These are phyloP conservation scores for Schizosaccharomyces versatilis DNA, from an alignment of 1,139 yeast genomes.

Conservation along the genomic window DNA sequence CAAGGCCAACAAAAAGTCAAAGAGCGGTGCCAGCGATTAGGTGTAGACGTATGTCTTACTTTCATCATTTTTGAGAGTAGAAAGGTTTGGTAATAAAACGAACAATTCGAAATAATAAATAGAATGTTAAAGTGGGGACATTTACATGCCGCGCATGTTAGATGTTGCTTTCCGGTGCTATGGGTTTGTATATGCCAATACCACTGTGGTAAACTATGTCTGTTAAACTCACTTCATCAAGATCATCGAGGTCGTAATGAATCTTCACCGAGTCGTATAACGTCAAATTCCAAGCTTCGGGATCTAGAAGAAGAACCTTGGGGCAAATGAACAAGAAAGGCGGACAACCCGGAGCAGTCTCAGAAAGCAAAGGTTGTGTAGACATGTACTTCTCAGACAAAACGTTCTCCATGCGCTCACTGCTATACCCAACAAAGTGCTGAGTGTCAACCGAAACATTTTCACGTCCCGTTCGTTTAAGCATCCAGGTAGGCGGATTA, in stretches of 20 bases:
- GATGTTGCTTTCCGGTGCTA: no score
- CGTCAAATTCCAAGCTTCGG: neutral
- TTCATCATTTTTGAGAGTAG: no score
- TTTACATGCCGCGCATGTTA: no score
- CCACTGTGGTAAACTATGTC: neutral
- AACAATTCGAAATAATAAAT: no score
- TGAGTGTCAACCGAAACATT: neutral
- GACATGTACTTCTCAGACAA: neutral
- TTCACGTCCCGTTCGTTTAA: neutral
- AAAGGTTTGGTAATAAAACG: no score
- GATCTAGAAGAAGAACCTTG: neutral
- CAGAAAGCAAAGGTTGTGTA: neutral
- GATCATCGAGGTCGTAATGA: neutral
- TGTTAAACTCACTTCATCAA: neutral
- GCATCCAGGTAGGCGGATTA: constrained; percentile 2
- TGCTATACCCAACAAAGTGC: neutral
- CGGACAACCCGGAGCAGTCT: neutral
- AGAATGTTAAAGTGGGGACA: no score
- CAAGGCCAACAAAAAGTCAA: constrained; percentile 4
- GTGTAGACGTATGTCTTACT: no score
- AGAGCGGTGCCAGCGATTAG: neutral
- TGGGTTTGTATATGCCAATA: neutral
- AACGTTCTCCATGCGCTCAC: neutral
- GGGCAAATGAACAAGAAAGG: neutral
- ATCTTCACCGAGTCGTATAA: neutral